phyloP scores from a whole-genome alignment of 306 rosid species.

The Pachyrhizus erosus region DNA sequence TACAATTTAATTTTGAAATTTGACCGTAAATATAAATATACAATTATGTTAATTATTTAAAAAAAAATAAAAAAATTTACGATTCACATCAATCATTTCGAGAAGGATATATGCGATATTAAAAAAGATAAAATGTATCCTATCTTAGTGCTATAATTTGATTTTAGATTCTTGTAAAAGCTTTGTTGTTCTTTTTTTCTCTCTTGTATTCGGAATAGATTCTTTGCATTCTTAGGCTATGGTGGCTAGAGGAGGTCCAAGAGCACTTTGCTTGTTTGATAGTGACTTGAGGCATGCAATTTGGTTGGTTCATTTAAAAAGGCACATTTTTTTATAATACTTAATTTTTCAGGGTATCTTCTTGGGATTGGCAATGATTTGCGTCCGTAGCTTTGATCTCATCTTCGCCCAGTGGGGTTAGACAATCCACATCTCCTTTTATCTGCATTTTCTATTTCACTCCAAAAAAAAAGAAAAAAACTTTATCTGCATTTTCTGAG shows the following conservation, averaged over 20 bases:
- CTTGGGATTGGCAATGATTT: conserved; percentile 37
- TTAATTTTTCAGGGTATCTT: conserved; percentile 37
- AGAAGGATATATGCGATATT: too few relatives aligned
- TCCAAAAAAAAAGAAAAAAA: background rate
- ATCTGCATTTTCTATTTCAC: background rate
- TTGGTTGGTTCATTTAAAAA: conserved; percentile 8
- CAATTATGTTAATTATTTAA: too few relatives aligned
- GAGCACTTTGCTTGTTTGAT: conserved; percentile 3
- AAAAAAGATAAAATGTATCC: too few relatives aligned
- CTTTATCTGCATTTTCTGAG: background rate
- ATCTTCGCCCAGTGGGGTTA: background rate
- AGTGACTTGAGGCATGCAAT: background rate
- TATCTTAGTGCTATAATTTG: too few relatives aligned
- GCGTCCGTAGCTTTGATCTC: conserved; percentile 29
- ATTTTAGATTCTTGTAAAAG: too few relatives aligned
- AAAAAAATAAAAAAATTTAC: too few relatives aligned
- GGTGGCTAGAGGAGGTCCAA: conserved; percentile 1
- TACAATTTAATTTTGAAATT: too few relatives aligned
- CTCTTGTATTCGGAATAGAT: background rate
- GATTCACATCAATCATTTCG: too few relatives aligned
- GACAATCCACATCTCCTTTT: background rate
- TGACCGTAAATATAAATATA: too few relatives aligned
- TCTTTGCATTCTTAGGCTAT: conserved; percentile 25
- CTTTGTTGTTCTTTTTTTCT: too few relatives aligned
- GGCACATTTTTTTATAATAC: background rate